Evolutionary conservation across 768 basidiomycete genomes (phyloP), one percentile per base, ranked within the genome.

Genomic region (Podaxis pistillaris): DNA sequence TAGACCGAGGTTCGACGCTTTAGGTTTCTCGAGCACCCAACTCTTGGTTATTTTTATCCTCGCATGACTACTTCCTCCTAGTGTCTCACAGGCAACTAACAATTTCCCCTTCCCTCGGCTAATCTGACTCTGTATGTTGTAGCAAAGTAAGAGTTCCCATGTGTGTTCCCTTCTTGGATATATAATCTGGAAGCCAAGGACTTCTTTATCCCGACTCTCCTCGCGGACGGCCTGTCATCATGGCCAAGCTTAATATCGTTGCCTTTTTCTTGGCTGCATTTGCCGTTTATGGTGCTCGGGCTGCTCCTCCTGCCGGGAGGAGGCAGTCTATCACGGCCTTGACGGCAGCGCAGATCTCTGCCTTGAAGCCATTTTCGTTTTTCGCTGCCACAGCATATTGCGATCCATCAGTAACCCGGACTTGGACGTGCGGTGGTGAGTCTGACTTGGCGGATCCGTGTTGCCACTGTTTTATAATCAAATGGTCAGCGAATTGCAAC

Each of bases 321-420:
- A 63, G 68, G 19, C 64, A 63, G 47, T 36, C 50, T 17, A 78
- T 83, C 63, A 74, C 74, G 1, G 61, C 78, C 3, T 68, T 83
- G 55, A 69, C 74, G 46, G 63, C 74, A 5, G 22, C 78, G 0
- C 76, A 83, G 66, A 75, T 86, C 11, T 64, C 73, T 26, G 38
- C 66, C 8, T 85, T 77, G 67, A 79, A 69, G 30, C 75, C 83
- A 0, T 86, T 79, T 71, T 76, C 83, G 0, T 72, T 70, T 59
- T 84, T 80, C 64, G 82, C 85, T 2, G 76, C 76, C 33, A 68
- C 84, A 8, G 84, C 74, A 0, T 83, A 83, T 64, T 86, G 85
- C 58, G 46, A 68, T 5, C 72, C 82, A 17, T 58, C 75, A 1
- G 65, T 70, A 24, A 84, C 81, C 19, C 65, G 76, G 37, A 74